Conservation (phyloP, 1,284 basidiomycete genomes). For the Leccinum subrobustum region DNA sequence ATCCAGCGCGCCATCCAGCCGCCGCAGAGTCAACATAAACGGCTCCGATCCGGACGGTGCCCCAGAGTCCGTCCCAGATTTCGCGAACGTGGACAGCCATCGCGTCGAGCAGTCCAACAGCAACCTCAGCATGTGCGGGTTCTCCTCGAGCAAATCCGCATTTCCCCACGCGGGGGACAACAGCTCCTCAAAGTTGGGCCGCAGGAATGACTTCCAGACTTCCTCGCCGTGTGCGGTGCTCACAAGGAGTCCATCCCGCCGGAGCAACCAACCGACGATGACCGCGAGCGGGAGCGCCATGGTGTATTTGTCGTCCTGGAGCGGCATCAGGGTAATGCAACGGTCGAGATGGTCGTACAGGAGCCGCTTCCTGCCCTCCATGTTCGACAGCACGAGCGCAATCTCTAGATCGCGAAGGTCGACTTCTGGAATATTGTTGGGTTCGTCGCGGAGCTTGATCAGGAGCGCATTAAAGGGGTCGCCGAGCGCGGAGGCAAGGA, state of each 20-base stretch:
- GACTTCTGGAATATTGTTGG: slow-evolving; percentile 1
- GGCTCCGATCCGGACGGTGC: background rate
- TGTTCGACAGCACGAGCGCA: slow-evolving; percentile 1
- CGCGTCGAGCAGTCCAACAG: slow-evolving; percentile 4
- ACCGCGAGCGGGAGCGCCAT: slow-evolving; percentile 6
- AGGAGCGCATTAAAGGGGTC: background rate
- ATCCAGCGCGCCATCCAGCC: background rate
- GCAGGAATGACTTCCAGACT: slow-evolving; percentile 3
- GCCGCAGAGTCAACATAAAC: background rate
- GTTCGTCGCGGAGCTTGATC: slow-evolving; percentile 3
- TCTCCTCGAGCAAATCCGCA: slow-evolving; percentile 6
- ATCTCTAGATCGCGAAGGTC: slow-evolving; percentile 10
- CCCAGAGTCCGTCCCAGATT: background rate
- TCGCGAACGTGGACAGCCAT: slow-evolving; percentile 1
- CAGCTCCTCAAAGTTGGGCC: slow-evolving; percentile 3
- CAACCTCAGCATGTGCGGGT: slow-evolving; percentile 6
- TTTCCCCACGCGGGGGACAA: slow-evolving; percentile 4
- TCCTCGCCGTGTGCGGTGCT: background rate
- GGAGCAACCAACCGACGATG: slow-evolving; percentile 8
- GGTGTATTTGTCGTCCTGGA: background rate
- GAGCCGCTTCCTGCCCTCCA: background rate
- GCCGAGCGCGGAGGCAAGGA: slow-evolving; percentile 1
- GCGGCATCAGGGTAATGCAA: background rate
- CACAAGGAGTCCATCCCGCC: background rate
- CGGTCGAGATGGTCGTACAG: slow-evolving; percentile 7